Evolutionary conservation across 106 monocot genomes (phyloP).

Genomic region (Platanthera guangdongensis): DNA sequence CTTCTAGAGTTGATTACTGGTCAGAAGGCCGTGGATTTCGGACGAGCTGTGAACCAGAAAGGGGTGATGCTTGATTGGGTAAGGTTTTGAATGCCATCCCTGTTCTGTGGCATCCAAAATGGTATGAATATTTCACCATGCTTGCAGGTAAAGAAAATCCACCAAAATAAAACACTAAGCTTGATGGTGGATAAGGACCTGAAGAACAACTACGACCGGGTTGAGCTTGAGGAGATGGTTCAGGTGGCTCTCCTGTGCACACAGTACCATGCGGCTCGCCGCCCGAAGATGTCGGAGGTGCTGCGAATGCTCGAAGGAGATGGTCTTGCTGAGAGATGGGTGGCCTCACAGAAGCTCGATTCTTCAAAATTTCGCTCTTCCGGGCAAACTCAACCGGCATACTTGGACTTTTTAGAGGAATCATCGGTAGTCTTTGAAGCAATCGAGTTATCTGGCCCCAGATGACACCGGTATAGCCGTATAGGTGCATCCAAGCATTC

Average conservation of each 20-base stretch:
- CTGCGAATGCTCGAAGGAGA: constrained; percentile 43
- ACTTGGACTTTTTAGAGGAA: constrained; percentile 8
- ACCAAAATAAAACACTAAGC: constrained; percentile 26
- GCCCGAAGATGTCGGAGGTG: constrained; percentile 45
- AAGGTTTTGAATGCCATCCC: not conserved
- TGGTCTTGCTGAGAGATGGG: constrained; percentile 30
- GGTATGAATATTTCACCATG: not conserved
- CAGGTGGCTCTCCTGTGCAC: constrained; percentile 40
- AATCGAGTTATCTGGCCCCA: constrained; percentile 39
- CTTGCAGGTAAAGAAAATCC: constrained; percentile 27
- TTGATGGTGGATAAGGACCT: constrained; percentile 29
- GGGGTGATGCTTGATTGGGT: constrained; percentile 66
- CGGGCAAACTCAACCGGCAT: not conserved
- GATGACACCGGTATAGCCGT: not conserved
- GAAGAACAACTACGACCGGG: constrained; percentile 18
- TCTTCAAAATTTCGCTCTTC: constrained; percentile 1
- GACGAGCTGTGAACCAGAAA: constrained; percentile 33
- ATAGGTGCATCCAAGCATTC: not conserved
- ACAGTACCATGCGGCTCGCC: constrained; percentile 19
- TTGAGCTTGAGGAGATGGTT: constrained; percentile 37
- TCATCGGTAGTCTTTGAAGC: constrained; percentile 12
- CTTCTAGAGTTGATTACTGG: constrained; percentile 50
- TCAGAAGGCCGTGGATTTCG: constrained; percentile 43
- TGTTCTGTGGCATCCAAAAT: not conserved
- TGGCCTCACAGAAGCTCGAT: constrained; percentile 5